Evolutionary conservation across 2,329 filamentous ascomycete species (phyloP).

Genomic region (Penicillium paneum): DNA sequence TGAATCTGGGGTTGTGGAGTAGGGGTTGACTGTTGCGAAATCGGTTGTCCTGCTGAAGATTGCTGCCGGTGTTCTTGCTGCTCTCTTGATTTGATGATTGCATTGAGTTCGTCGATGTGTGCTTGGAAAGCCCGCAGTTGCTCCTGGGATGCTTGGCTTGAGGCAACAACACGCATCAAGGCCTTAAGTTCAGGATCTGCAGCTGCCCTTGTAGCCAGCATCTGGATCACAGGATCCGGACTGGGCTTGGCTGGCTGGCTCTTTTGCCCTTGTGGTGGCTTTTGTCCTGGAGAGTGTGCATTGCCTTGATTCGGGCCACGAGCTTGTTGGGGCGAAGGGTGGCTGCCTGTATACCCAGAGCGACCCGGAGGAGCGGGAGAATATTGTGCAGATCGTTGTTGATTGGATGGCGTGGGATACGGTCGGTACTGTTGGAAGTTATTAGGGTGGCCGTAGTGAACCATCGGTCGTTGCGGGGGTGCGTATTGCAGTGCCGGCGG

Average conservation of each 20-base stretch:
- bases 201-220: constrained; percentile 51
- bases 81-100: constrained; percentile 46
- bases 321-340: constrained; percentile 22
- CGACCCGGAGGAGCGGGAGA: constrained; percentile 27
- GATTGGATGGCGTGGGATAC: constrained; percentile 31
- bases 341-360: constrained; percentile 25
- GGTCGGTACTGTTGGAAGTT: constrained; percentile 44
- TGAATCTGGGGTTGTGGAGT: constrained; percentile 23
- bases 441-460: constrained; percentile 42
- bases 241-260: constrained; percentile 44
- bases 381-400: constrained; percentile 28
- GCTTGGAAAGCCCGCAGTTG: constrained; percentile 50
- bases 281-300: constrained; percentile 24
- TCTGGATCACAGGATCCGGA: constrained; percentile 52
- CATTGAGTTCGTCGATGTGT: constrained; percentile 52
- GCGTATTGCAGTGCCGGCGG: constrained; percentile 40
- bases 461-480: constrained; percentile 40
- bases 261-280: constrained; percentile 29
- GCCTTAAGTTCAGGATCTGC: constrained; percentile 49
- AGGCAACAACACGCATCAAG: constrained; percentile 51
- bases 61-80: constrained; percentile 39
- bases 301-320: constrained; percentile 24
- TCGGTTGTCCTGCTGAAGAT: constrained; percentile 10
- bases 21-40: constrained; percentile 9
- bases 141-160: constrained; percentile 48